Conservation (phyloP, 2,329 filamentous ascomycete species). For the Diplodia intermedia region DNA sequence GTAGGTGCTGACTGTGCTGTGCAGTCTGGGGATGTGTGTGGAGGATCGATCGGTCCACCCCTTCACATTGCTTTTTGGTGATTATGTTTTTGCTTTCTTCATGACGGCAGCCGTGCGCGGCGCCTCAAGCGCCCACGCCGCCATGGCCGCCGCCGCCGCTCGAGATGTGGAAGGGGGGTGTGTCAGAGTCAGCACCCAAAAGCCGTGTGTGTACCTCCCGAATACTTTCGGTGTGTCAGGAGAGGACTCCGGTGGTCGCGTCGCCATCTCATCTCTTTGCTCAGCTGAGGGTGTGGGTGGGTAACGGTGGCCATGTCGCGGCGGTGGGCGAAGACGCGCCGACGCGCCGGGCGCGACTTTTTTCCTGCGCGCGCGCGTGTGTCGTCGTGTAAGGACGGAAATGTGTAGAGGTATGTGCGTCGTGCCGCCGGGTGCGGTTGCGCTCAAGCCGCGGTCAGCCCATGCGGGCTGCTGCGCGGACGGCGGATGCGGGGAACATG, state of each 20-base stretch:
- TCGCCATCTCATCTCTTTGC: neutral
- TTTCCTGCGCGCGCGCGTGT: neutral
- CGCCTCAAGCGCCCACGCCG: conserved; percentile 1
- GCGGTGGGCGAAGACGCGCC: conserved; percentile 1
- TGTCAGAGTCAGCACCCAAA: conserved; percentile 2
- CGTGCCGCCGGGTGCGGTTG: neutral
- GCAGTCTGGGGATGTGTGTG: neutral
- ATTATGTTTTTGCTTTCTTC: neutral
- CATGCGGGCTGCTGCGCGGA: conserved; percentile 7
- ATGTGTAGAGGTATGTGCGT: neutral
- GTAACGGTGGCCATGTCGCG: neutral
- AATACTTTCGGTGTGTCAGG: neutral
- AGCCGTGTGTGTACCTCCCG: neutral
- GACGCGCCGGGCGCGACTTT: conserved; percentile 1
- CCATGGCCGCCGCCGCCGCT: neutral
- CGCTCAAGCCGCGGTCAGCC: conserved; percentile 25
- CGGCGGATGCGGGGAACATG: conserved; percentile 26
- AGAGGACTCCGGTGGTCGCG: conserved; percentile 2
- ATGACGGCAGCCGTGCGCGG: conserved; percentile 1
- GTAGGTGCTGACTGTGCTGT: conserved; percentile 12
- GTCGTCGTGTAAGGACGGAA: neutral
- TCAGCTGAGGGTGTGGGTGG: conserved; percentile 3
- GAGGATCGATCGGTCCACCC: neutral
- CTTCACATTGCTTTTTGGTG: neutral
- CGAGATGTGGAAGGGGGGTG: neutral